Conservation (phyloP, 2,329 filamentous ascomycete genomes). For the Colletotrichum theobromicola region DNA sequence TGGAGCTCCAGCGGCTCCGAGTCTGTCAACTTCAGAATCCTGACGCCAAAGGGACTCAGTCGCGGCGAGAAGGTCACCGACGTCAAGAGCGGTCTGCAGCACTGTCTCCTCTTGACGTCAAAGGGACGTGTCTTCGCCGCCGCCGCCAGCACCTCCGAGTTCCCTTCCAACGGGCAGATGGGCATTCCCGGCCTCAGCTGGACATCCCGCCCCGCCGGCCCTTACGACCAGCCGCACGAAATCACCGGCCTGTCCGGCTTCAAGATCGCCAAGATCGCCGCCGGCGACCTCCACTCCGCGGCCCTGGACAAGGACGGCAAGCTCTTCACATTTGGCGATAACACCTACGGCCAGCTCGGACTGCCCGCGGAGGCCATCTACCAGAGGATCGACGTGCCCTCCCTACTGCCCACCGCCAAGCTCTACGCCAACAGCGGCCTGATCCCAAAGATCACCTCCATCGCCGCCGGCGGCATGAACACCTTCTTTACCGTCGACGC, state of each 20-base stretch:
- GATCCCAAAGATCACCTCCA: conserved; percentile 71
- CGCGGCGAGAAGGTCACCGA: conserved; percentile 77
- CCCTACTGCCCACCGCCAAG: conserved; percentile 70
- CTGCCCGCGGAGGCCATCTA: conserved; percentile 70
- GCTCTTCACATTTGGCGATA: conserved; percentile 90
- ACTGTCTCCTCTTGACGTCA: conserved; percentile 84
- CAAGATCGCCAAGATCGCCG: conserved; percentile 75
- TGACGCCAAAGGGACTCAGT: conserved; percentile 68
- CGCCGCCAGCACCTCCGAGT: conserved; percentile 79
- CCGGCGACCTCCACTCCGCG: conserved; percentile 87
- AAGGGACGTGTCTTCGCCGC: conserved; percentile 86
- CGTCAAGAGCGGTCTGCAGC: conserved; percentile 81
- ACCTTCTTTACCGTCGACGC: conserved; percentile 89
- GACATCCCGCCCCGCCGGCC: conserved; percentile 75
- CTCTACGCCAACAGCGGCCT: conserved; percentile 74
- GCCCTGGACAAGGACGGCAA: conserved; percentile 77
- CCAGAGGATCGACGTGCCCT: conserved; percentile 71
- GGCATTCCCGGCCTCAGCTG: conserved; percentile 85
- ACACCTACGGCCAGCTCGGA: conserved; percentile 90
- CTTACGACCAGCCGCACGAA: conserved; percentile 85
- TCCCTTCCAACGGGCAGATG: conserved; percentile 83
- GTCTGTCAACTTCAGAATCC: conserved; percentile 71
- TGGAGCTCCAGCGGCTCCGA: conserved; percentile 53
- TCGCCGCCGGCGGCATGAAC: conserved; percentile 86
- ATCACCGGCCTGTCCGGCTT: conserved; percentile 74